A percentile compares a stretch with the other conserved stretches of the same genome.
Conservation (phyloP, 306 rosid genomes). For the Vigna angularis region DNA sequence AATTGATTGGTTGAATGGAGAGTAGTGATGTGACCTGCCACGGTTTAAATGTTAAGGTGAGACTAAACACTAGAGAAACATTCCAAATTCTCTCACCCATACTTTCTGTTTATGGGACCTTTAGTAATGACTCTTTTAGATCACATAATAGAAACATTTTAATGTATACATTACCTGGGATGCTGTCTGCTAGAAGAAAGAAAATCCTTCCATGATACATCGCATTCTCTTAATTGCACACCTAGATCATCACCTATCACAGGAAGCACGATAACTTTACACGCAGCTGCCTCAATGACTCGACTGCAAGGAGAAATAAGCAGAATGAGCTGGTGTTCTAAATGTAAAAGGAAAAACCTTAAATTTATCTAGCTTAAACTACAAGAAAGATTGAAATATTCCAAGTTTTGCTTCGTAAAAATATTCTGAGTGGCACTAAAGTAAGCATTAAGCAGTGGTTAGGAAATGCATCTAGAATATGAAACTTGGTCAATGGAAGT, state of each 20-base stretch:
- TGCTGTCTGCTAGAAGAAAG: conserved; percentile 55
- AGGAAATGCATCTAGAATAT: neutral
- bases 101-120: conserved; percentile 6
- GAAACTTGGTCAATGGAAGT: conserved; percentile 10
- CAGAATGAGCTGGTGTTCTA: conserved; percentile 22
- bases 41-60: conserved; percentile 37
- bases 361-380: conserved; percentile 15
- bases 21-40: conserved; percentile 66
- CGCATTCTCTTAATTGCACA: conserved; percentile 67
- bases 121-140: conserved; percentile 14
- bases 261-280: conserved; percentile 82
- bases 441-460: conserved; percentile 6
- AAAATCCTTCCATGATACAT: conserved; percentile 76
- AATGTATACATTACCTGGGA: conserved; percentile 54
- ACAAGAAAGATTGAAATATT: conserved; percentile 17
- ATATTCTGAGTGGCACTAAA: conserved; percentile 17
- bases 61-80: conserved; percentile 31
- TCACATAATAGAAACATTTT: neutral
- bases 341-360: conserved; percentile 5
- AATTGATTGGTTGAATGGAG: conserved; percentile 67
- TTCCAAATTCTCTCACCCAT: conserved; percentile 8
- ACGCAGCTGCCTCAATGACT: conserved; percentile 66
- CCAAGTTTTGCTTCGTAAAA: conserved; percentile 27
- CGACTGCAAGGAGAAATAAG: conserved; percentile 65
- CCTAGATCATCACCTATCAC: conserved; percentile 61